A percentile compares a stretch with the other conserved stretches of the same genome.
Conservation (phyloP, 305 asterid species). For the Fraxinus dipetala region DNA sequence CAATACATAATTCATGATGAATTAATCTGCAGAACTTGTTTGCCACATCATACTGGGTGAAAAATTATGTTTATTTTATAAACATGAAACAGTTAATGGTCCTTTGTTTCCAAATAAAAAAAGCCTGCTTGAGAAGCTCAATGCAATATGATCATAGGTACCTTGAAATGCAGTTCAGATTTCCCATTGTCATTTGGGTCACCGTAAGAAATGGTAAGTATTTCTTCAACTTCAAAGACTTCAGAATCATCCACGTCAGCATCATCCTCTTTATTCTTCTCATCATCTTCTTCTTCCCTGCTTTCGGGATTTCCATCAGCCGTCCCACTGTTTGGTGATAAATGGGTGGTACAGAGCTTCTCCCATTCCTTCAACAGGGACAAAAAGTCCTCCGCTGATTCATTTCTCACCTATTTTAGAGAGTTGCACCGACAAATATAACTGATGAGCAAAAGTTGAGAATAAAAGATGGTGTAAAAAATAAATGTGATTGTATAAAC, state of each 20-base stretch:
- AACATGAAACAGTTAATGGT: background rate
- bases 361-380: constrained; percentile 61
- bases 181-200: constrained; percentile 34
- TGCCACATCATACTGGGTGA: background rate
- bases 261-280: background rate
- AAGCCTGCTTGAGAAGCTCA: background rate
- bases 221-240: constrained; percentile 58
- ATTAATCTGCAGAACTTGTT: background rate
- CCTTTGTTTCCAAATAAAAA: background rate
- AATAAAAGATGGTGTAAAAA: background rate
- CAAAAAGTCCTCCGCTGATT: constrained; percentile 57
- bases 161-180: constrained; percentile 51
- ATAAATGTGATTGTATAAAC: constrained; percentile 24
- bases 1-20: background rate
- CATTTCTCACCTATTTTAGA: constrained; percentile 57
- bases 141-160: constrained; percentile 9
- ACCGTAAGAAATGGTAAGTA: constrained; percentile 49
- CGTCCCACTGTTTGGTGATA: constrained; percentile 18
- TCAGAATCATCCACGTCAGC: constrained; percentile 26
- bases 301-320: background rate
- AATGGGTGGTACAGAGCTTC: constrained; percentile 43
- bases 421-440: background rate
- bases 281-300: constrained; percentile 2
- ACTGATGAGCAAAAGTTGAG: background rate
- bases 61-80: background rate